Conservation (phyloP, 352 stramenopile species). For the Peronospora destructor region DNA sequence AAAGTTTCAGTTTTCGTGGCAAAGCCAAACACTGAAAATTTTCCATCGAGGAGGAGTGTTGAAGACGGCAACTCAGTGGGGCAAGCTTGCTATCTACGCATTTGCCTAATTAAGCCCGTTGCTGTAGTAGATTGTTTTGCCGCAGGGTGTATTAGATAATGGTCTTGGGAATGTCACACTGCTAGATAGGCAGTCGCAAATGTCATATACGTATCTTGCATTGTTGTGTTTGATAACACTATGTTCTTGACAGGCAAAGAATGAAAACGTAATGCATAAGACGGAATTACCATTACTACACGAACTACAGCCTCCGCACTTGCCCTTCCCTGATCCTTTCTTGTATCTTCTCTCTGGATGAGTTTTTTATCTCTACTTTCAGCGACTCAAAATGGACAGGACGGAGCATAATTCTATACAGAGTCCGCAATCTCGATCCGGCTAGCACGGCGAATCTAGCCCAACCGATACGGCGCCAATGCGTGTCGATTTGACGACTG, state of each 20-base stretch:
- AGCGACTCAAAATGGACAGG: slow-evolving; percentile 14
- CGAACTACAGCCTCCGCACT: slow-evolving; percentile 16
- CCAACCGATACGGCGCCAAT: slow-evolving; percentile 99
- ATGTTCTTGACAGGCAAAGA: background rate
- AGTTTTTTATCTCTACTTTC: slow-evolving; percentile 21
- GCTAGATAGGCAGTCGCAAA: slow-evolving; percentile 18
- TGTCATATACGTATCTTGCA: slow-evolving; percentile 18
- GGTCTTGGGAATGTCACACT: slow-evolving; percentile 4
- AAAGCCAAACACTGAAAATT: too few relatives aligned
- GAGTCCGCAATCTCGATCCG: slow-evolving; percentile 88
- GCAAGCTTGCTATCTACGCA: slow-evolving; percentile 73
- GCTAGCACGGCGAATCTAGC: slow-evolving; percentile 97
- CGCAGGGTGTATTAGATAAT: slow-evolving; percentile 14
- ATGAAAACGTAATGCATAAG: slow-evolving; percentile 21
- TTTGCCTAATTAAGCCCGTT: slow-evolving; percentile 45
- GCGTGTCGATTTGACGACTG: slow-evolving; percentile 97
- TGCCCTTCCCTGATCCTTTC: slow-evolving; percentile 18
- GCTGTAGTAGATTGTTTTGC: slow-evolving; percentile 8
- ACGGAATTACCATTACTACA: slow-evolving; percentile 34
- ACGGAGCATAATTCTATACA: slow-evolving; percentile 66
- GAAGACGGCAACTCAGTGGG: too few relatives aligned
- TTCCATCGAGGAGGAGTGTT: too few relatives aligned
- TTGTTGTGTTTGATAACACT: background rate
- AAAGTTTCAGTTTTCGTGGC: too few relatives aligned
- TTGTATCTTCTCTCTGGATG: too few relatives aligned